These are phyloP conservation scores for Microsporum canis DNA, from an alignment of 2,329 filamentous ascomycete genomes.

Conservation along the genomic window DNA sequence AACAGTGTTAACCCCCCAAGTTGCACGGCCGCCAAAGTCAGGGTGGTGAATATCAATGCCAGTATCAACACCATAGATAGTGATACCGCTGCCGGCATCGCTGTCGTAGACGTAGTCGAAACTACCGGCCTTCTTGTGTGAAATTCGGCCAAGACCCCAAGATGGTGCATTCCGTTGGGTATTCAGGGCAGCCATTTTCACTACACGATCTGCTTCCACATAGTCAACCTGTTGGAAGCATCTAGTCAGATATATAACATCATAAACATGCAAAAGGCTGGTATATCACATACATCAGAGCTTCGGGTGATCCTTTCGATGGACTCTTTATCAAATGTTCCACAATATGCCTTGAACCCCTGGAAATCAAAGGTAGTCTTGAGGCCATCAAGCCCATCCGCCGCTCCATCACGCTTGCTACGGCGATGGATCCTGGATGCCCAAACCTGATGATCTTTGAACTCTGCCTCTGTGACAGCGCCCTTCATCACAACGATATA, in stretches of 20 bases:
- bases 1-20: slow-evolving; percentile 26
- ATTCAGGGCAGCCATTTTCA: slow-evolving; percentile 1
- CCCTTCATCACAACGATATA: slow-evolving; percentile 11
- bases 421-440: slow-evolving; percentile 1
- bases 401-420: neutral
- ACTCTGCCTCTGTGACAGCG: slow-evolving; percentile 3
- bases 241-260: neutral
- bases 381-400: neutral
- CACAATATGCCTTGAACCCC: slow-evolving; percentile 12
- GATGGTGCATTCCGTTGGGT: slow-evolving; percentile 20
- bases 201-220: slow-evolving; percentile 9
- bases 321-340: slow-evolving; percentile 12
- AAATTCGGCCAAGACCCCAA: slow-evolving; percentile 28
- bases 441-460: slow-evolving; percentile 6
- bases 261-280: neutral
- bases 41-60: slow-evolving; percentile 25
- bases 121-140: slow-evolving; percentile 17
- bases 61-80: slow-evolving; percentile 29
- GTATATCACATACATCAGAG: neutral
- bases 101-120: slow-evolving; percentile 28
- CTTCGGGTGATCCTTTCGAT: slow-evolving; percentile 6
- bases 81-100: slow-evolving; percentile 25
- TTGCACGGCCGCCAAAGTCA: slow-evolving; percentile 30
- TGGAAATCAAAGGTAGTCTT: slow-evolving; percentile 10
- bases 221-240: slow-evolving; percentile 9